Percentiles rank a stretch among this genome's conserved stretches.
Conservation (phyloP, 352 stramenopile genomes). For the Phytophthora podocarpi region DNA sequence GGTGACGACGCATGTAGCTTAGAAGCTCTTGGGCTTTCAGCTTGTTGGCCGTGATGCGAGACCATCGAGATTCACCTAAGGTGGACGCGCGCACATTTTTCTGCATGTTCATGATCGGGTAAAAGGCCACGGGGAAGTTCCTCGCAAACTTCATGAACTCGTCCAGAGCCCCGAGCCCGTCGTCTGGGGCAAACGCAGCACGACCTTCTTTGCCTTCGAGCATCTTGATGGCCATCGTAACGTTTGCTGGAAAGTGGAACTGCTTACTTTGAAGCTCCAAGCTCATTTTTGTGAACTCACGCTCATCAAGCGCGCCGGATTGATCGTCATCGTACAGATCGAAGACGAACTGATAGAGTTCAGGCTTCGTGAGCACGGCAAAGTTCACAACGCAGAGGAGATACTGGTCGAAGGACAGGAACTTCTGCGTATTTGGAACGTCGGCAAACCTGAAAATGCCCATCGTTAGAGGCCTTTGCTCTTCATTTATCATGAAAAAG, state of each 20-base stretch:
- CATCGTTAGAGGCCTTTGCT: constrained; percentile 52
- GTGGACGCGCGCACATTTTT: constrained; percentile 53
- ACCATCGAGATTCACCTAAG: constrained; percentile 48
- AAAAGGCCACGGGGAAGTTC: constrained; percentile 57
- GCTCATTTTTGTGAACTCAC: constrained; percentile 68
- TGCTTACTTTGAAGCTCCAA: constrained; percentile 68
- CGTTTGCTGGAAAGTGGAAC: constrained; percentile 71
- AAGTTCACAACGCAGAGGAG: constrained; percentile 62
- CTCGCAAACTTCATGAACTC: constrained; percentile 63
- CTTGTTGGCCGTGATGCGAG: constrained; percentile 48
- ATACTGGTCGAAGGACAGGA: constrained; percentile 73
- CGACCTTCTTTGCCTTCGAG: constrained; percentile 43
- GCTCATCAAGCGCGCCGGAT: constrained; percentile 61
- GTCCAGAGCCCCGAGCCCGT: constrained; percentile 50
- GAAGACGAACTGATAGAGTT: constrained; percentile 75
- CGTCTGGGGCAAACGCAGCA: constrained; percentile 25
- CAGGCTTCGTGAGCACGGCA: constrained; percentile 60
- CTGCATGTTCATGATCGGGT: constrained; percentile 64
- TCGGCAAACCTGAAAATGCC: constrained; percentile 57
- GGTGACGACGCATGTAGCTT: constrained; percentile 64
- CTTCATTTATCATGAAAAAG: constrained; percentile 75
- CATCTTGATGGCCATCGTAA: constrained; percentile 58
- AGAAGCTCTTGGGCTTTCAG: constrained; percentile 59
- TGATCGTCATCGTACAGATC: constrained; percentile 72
- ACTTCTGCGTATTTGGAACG: constrained; percentile 50